Evolutionary conservation across 83 land plant genomes (phyloP), one percentile per base, ranked within the genome.

Genomic region (Picea engelmannii): DNA sequence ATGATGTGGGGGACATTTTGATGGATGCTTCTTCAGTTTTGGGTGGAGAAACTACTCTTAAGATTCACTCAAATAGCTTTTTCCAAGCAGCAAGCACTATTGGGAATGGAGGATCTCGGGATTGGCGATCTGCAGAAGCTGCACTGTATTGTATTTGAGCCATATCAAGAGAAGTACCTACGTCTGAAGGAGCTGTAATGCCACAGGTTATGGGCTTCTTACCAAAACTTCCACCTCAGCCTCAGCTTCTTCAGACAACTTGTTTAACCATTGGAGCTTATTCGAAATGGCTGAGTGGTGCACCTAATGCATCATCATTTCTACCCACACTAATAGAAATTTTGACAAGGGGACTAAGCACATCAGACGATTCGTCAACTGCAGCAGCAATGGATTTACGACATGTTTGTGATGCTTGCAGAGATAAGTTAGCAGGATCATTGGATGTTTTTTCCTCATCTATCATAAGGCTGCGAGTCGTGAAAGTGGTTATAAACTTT

Each of bases 81-180:
- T 79, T 93, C 27, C 90, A 95, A 91, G 99, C 92, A 64, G 88
- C 88, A 64, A 82, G 86, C 60, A 78, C 62, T 76, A 82, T 83
- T 82, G 79, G 88, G 88, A 90, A 82, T 82, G 84, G 82, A 73
- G 89, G 84, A 69, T 49, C 79, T 3, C 84, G 84, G 85, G 90
- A 93, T 65, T 98, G 98, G 97, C 90, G 88, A 79, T 85, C 94
- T 80, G 90, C 88, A 71, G 98, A 98, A 84, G 99, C 98, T 77
- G 88, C 97, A 69, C 86, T 98, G 31, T 98, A 90, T 83, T 91
- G 97, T 80, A 91, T 98, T 40, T 91, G 94, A 12, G 96, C 99
- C 44, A 91, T 97, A 79, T 86, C 98, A 78, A 90, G 86, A 82
- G 89, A 90, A 77, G 98, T 97, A 62, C 91, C 98, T 76, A 59